phyloP scores from a whole-genome alignment of 495 filamentous ascomycete species.

The Trichoderma gamsii region DNA sequence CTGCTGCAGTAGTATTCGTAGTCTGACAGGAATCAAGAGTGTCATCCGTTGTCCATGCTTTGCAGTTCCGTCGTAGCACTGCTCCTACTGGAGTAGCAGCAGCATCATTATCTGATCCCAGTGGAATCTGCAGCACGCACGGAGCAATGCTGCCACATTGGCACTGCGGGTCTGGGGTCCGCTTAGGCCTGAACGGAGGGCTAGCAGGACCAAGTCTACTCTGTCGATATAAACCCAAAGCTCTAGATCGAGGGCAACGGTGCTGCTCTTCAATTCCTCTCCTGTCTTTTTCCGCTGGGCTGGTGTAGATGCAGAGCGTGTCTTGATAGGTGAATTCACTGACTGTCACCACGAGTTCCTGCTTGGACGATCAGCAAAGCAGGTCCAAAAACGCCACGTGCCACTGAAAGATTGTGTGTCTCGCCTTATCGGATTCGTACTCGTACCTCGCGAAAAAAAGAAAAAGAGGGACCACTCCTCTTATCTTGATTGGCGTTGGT shows the following conservation, averaged over 20 bases:
- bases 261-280: not conserved
- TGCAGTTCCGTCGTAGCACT: too few species aligned
- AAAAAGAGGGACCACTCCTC: not conserved
- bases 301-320: not conserved
- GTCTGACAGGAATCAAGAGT: too few species aligned
- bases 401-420: not conserved
- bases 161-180: not conserved
- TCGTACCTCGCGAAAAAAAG: not conserved
- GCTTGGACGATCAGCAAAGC: not conserved
- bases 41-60: too few species aligned
- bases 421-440: conserved; percentile 13
- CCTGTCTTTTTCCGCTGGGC: too few species aligned
- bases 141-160: not conserved
- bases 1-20: too few species aligned
- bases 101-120: not conserved
- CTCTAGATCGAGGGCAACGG: not conserved
- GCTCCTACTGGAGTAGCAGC: too few species aligned
- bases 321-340: not conserved
- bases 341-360: too few species aligned
- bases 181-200: conserved; percentile 2
- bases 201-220: not conserved
- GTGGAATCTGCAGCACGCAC: not conserved
- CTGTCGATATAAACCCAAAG: not conserved
- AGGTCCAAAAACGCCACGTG: not conserved
- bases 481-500: too few species aligned